Base-by-base conservation (phyloP, 1,284 basidiomycete species). In the Cerioporus squamosus region DNA sequence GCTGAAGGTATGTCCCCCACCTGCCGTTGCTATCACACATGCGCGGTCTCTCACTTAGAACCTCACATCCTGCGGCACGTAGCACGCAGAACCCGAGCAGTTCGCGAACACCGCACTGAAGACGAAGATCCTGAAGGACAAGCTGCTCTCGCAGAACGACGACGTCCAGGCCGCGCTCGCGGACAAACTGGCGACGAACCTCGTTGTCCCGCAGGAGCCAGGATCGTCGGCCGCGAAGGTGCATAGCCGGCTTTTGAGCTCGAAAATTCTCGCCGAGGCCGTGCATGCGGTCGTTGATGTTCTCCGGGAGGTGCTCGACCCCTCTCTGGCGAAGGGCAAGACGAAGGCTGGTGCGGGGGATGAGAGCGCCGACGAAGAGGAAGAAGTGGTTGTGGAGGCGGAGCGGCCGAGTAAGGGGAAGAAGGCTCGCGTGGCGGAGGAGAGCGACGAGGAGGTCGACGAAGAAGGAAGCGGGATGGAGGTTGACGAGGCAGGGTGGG, bases 111-210 rank as follows among this genome's bases (percentile, higher is more conserved):
- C 83, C 10, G 87, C 91, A 18, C 77, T 95, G 36, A 76, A 77
- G 61, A 82, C 84, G 6, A 95, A 91, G 75, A 72, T 95, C 33
- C 82, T 84, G 47, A 95, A 95, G 72, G 87, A 93, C 70, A 83
- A 80, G 57, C 59, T 76, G 8, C 75, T 93, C 9, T 79, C 77
- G 17, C 71, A 72, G 4, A 77, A 86, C 64, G 72, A 77, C 31
- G 70, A 74, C 31, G 69, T 89, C 40, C 76, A 77, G 55, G 66
- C 71, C 3, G 81, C 80, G 7, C 64, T 90, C 22, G 69, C 72
- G 1, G 70, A 72, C 17, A 82, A 81, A 66, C 74, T 83, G n/a
- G 68, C 70, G 15, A 63, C 62, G 3, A 73, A 71, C 53, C 49
- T 73, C 14, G 66, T 76, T 46, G 54, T 66, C 29, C 71, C 70